Percentiles rank a stretch among this genome's conserved stretches.
These are phyloP conservation scores for Globisporangium apiculatum DNA, from an alignment of 352 stramenopile species.

Conservation along the genomic window DNA sequence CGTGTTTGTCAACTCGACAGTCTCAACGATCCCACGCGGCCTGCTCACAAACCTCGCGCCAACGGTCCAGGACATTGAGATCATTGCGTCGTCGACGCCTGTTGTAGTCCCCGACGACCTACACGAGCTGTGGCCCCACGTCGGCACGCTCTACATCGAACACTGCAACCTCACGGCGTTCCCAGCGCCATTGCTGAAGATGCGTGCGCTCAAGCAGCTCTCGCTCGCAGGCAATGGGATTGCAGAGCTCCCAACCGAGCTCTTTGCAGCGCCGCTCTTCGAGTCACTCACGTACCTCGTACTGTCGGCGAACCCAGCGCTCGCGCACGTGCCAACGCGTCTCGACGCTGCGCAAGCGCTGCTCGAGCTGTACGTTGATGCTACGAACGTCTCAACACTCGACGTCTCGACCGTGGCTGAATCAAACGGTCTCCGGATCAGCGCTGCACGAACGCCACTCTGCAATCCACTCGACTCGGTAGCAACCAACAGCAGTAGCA, in stretches of 20 bases:
- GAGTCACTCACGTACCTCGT: conserved; percentile 1
- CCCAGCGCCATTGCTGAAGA: neutral
- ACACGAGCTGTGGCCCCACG: conserved; percentile 1
- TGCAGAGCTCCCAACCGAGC: neutral
- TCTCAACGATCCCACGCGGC: neutral
- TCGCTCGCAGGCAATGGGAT: conserved; percentile 6
- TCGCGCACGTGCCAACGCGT: neutral
- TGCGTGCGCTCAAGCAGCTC: conserved; percentile 1
- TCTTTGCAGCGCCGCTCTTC: conserved; percentile 1
- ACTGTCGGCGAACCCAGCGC: conserved; percentile 1
- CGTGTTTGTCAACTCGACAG: conserved; percentile 1
- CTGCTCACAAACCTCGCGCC: conserved; percentile 7
- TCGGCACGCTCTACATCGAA: conserved; percentile 2
- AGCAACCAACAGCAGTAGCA: neutral
- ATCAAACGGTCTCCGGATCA: conserved; percentile 1
- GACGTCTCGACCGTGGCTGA: neutral
- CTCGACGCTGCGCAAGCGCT: neutral
- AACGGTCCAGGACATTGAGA: conserved; percentile 10
- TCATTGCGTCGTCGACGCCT: neutral
- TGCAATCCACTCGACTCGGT: neutral
- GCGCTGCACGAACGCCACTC: conserved; percentile 6
- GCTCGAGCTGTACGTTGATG: conserved; percentile 7
- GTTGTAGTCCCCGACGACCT: neutral
- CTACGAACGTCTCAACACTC: neutral
- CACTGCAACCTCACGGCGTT: conserved; percentile 1